These are phyloP conservation scores for Aureobasidium sp. DNA, from an alignment of 2,329 filamentous ascomycete species.

Conservation along the genomic window DNA sequence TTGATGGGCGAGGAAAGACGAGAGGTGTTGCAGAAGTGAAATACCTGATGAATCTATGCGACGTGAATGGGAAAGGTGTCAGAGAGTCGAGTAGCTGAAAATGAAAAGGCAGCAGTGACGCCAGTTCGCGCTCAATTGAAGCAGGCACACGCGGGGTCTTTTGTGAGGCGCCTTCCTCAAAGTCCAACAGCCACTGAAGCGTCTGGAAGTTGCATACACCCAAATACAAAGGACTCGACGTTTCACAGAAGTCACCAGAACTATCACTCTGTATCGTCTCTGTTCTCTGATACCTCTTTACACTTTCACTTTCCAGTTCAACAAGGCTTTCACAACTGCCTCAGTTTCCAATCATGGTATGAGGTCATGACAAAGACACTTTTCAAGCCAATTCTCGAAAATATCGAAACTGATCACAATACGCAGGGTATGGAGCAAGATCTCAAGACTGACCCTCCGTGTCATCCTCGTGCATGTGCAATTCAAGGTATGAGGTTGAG, in stretches of 20 bases:
- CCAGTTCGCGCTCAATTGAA: slow-evolving; percentile 6
- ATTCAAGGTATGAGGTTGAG: slow-evolving; percentile 62
- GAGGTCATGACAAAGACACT: slow-evolving; percentile 8
- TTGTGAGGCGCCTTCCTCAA: background rate
- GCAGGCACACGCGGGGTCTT: slow-evolving; percentile 9
- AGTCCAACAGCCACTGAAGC: background rate
- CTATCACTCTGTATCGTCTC: background rate
- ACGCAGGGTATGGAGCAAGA: slow-evolving; percentile 51
- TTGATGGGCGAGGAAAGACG: background rate
- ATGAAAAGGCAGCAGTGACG: slow-evolving; percentile 10
- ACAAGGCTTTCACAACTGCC: background rate
- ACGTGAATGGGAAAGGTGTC: background rate
- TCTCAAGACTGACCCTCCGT: slow-evolving; percentile 66
- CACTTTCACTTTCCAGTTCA: background rate
- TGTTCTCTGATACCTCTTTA: background rate
- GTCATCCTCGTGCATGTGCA: slow-evolving; percentile 80
- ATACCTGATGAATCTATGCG: background rate
- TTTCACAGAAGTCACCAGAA: background rate
- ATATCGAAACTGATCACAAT: background rate
- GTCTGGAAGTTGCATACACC: background rate
- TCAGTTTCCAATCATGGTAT: slow-evolving; percentile 6
- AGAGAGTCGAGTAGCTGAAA: background rate
- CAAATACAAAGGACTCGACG: background rate
- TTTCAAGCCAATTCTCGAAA: background rate
- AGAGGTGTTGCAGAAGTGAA: background rate